Percentiles rank a stretch among this genome's conserved stretches.
These are phyloP conservation scores for Atkinsonella hypoxylon DNA, from an alignment of 2,329 filamentous ascomycete genomes.

Conservation along the genomic window DNA sequence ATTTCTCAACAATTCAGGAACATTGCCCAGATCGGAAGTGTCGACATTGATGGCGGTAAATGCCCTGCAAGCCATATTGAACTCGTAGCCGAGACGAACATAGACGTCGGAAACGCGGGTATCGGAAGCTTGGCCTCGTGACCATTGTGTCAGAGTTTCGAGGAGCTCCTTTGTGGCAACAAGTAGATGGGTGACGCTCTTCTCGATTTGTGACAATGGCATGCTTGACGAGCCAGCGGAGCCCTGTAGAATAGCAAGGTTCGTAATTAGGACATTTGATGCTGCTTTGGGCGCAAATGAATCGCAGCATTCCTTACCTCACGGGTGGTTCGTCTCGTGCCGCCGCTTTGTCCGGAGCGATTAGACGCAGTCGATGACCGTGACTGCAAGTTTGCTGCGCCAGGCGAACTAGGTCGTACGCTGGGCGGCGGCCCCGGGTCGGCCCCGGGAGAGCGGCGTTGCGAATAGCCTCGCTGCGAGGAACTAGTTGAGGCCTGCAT, in stretches of 20 bases:
- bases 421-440: conserved; percentile 47
- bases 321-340: conserved; percentile 20
- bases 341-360: conserved; percentile 37
- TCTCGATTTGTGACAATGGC: conserved; percentile 90
- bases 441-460: conserved; percentile 51
- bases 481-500: conserved; percentile 39
- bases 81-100: conserved; percentile 93
- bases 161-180: conserved; percentile 96
- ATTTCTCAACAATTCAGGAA: conserved; percentile 77
- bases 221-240: conserved; percentile 55
- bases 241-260: conserved; percentile 15
- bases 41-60: conserved; percentile 97
- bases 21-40: conserved; percentile 84
- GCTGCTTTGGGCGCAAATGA: not conserved
- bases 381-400: conserved; percentile 40
- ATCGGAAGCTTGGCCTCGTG: conserved; percentile 80
- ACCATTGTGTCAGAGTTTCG: conserved; percentile 97
- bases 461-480: conserved; percentile 38
- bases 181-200: conserved; percentile 93
- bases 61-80: conserved; percentile 95
- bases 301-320: conserved; percentile 18
- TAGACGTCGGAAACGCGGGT: conserved; percentile 97
- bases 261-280: not conserved
- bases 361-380: conserved; percentile 57
- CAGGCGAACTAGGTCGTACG: conserved; percentile 50